phyloP scores from a whole-genome alignment of 2,329 filamentous ascomycete genomes.

The Sarocladium oryzae region DNA sequence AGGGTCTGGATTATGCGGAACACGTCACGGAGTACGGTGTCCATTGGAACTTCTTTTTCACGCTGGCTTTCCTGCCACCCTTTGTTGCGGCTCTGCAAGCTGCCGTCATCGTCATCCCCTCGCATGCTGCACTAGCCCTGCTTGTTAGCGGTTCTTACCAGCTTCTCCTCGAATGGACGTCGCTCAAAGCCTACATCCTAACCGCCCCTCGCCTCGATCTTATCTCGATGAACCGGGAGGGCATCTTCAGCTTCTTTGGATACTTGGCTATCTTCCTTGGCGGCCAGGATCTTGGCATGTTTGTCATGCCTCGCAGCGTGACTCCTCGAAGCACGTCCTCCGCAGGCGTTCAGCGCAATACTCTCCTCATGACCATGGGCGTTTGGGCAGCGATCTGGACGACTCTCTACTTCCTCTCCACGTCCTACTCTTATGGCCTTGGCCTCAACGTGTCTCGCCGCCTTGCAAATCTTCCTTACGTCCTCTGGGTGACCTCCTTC shows the following conservation, averaged over 20 bases:
- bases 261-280: slow-evolving; percentile 93
- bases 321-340: slow-evolving; percentile 34
- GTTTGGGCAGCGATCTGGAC: slow-evolving; percentile 64
- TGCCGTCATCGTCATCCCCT: slow-evolving; percentile 62
- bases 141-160: slow-evolving; percentile 67
- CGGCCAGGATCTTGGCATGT: slow-evolving; percentile 76
- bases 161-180: slow-evolving; percentile 64
- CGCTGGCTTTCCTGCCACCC: slow-evolving; percentile 77
- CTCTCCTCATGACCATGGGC: slow-evolving; percentile 56
- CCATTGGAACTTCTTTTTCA: slow-evolving; percentile 99
- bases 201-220: slow-evolving; percentile 72
- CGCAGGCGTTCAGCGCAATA: slow-evolving; percentile 42
- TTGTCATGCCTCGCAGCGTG: slow-evolving; percentile 60
- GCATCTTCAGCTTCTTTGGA: slow-evolving; percentile 88
- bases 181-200: slow-evolving; percentile 76
- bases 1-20: slow-evolving; percentile 91
- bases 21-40: slow-evolving; percentile 97
- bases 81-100: slow-evolving; percentile 81
- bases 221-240: slow-evolving; percentile 86
- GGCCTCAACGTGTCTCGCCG: slow-evolving; percentile 76
- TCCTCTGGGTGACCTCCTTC: slow-evolving; percentile 88
- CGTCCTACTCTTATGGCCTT: slow-evolving; percentile 62
- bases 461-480: slow-evolving; percentile 86
- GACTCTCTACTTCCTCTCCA: slow-evolving; percentile 61
- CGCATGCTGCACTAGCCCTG: slow-evolving; percentile 69